These are phyloP conservation scores for Parastagonospora avenae DNA, from an alignment of 2,329 filamentous ascomycete species.

Conservation along the genomic window DNA sequence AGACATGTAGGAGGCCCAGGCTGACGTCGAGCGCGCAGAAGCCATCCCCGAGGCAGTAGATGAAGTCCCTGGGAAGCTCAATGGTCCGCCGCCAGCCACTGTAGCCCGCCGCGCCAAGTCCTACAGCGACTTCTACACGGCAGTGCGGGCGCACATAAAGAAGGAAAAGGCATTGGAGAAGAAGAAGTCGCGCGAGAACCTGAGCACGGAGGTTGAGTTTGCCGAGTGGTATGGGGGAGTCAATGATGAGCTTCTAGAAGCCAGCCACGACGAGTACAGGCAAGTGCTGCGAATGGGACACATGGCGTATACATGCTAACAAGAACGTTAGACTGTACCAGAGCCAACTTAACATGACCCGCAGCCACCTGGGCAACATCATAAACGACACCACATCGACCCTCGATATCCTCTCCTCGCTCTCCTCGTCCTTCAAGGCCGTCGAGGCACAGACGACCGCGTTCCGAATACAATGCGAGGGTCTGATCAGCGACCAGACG, in stretches of 20 bases:
- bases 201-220: conserved; percentile 65
- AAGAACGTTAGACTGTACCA: conserved; percentile 64
- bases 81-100: conserved; percentile 69
- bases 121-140: conserved; percentile 77
- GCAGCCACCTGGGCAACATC: conserved; percentile 79
- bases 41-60: conserved; percentile 65
- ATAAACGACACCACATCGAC: conserved; percentile 77
- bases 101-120: conserved; percentile 72
- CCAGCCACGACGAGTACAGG: conserved; percentile 83
- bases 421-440: conserved; percentile 84
- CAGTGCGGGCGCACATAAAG: conserved; percentile 62
- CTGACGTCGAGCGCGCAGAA: conserved; percentile 59
- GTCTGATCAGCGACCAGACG: conserved; percentile 79
- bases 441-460: conserved; percentile 91
- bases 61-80: conserved; percentile 56
- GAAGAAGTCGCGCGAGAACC: conserved; percentile 47
- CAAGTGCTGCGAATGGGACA: not conserved
- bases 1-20: conserved; percentile 58
- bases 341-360: conserved; percentile 79
- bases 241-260: conserved; percentile 73
- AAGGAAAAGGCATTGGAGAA: conserved; percentile 54
- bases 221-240: conserved; percentile 63
- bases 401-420: conserved; percentile 73
- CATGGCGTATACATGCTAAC: too few relatives aligned
- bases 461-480: conserved; percentile 91